Evolutionary conservation across 768 basidiomycete genomes (phyloP), one percentile per base, ranked within the genome.

Genomic region (Ramaria rubella): DNA sequence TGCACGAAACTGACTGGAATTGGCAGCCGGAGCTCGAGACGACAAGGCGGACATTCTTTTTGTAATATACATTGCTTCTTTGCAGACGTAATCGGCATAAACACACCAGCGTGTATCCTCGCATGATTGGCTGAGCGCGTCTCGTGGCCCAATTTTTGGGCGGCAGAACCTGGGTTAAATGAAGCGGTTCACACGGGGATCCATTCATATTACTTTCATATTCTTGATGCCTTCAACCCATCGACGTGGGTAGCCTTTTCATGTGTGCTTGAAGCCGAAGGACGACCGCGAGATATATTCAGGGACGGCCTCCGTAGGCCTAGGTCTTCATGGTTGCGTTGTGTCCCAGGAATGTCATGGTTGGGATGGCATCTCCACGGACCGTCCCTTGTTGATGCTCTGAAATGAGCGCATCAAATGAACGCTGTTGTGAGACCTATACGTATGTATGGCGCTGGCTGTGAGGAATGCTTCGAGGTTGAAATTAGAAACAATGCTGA

Each of bases 11-110:
- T 58, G 30, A 48, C 21, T 30, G 26, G 19, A 50, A 55, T n/a
- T 30, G 29, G 12, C 65, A 96, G 94, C 86, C 95, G n/a, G 88
- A 94, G 73, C 76, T 97, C 67, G 93, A 98, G 72, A 88, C 90
- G 3, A 87, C 86, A 11, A 81, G 93, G 69, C 78, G 83, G 65
- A 95, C 91, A 15, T 96, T 96, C 73, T 96, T 95, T 75, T 71
- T 96, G 63, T 96, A 71, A 70, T 42, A 17, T 40, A 5, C 38
- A 19, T 4, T 17, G 15, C 38, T 19, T 40, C 4, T 36, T 17
- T 36, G 7, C 7, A 7, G 17, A 17, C 38, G 15, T 19, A 6
- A 17, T 40, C 15, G 15, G 15, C 5, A 19, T 5, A 40, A 40
- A 6, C 38, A 6, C 34, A 36, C 17, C 38, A 5, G 15, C 15